Base-by-base conservation (phyloP, 306 rosid genomes). In the Prunus campanulata region DNA sequence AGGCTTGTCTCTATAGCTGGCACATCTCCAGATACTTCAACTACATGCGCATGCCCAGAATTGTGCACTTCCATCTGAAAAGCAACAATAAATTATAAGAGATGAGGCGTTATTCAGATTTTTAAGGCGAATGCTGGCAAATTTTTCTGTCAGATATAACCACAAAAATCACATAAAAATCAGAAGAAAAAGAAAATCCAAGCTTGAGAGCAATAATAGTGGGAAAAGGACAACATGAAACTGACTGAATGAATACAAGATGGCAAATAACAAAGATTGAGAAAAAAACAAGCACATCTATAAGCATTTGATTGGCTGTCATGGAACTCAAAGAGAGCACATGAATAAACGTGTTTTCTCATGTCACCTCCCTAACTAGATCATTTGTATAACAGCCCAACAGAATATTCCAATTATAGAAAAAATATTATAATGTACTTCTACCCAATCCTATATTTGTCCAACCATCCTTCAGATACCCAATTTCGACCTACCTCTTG, bases 51-150 rank as follows among this genome's bases (percentile, higher is more conserved):
- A 3, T 78, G 74, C 15, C 73, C 86, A 68, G 84, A 70, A 75
- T 80, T 76, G 59, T 81, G 85, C 30, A 29, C 85, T 62, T 85
- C 91, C 91, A 88, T 88, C 91, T 88, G 91, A 75, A 82, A 66
- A 44, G 63, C 39, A 46, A 48, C 1, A 13, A 77, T 8, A 50
- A 66, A 54, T 12, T 1, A 11, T 46, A 70, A 46, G 46, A 63
- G 7, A 22, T 13, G 25, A 49, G 13, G 30, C 56, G 54, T 19
- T 18, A 9, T 27, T 30, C 20, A n/a, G 57, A 27, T 29, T 30
- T 18, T 22, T 81, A 1, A 22, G 51, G n/a, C 7, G 55, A 48
- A 76, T 51, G 52, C 64, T 11, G 55, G 46, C 49, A 57, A 44
- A 56, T 24, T 47, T 60, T 54, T 60, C 6, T 10, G 47, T 25